A percentile compares a stretch with the other conserved stretches of the same genome.
Conservation (phyloP, 345 rosid species). For the Corchorus capsularis region DNA sequence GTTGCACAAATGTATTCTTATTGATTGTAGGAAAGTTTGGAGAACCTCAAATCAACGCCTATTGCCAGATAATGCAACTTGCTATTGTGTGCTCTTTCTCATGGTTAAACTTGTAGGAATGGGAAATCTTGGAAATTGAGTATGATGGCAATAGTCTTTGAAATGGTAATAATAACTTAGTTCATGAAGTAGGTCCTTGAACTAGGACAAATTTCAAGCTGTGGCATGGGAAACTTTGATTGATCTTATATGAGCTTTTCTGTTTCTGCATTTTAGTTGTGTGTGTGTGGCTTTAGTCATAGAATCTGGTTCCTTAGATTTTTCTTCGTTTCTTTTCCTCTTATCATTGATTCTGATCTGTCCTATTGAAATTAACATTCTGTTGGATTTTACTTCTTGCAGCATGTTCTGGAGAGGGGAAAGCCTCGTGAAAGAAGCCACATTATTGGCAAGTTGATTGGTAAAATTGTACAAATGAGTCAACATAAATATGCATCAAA, state of each 20-base stretch:
- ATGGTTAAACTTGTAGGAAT: not conserved
- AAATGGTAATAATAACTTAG: not conserved
- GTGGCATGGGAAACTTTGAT: not conserved
- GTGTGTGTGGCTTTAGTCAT: not conserved
- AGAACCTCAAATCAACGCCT: conserved; percentile 5
- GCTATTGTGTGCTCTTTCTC: not conserved
- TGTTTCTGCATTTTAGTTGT: not conserved
- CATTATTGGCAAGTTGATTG: conserved; percentile 75
- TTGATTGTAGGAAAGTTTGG: not conserved
- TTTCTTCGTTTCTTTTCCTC: not conserved
- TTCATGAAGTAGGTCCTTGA: not conserved
- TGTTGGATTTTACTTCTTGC: conserved; percentile 28
- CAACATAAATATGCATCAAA: conserved; percentile 98
- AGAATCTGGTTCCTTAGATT: not conserved
- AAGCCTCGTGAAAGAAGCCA: conserved; percentile 69
- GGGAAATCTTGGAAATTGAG: not conserved
- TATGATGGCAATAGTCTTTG: not conserved
- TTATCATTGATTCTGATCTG: conserved; percentile 2
- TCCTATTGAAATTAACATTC: not conserved
- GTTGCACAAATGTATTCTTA: not conserved
- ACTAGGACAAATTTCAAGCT: not conserved
- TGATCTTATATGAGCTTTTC: not conserved
- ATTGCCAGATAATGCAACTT: not conserved
- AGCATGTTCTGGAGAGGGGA: conserved; percentile 97
- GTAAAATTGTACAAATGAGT: conserved; percentile 86